Evolutionary conservation across 2,329 filamentous ascomycete genomes (phyloP), one percentile per base, ranked within the genome.

Genomic region (Xylariaceae sp.): DNA sequence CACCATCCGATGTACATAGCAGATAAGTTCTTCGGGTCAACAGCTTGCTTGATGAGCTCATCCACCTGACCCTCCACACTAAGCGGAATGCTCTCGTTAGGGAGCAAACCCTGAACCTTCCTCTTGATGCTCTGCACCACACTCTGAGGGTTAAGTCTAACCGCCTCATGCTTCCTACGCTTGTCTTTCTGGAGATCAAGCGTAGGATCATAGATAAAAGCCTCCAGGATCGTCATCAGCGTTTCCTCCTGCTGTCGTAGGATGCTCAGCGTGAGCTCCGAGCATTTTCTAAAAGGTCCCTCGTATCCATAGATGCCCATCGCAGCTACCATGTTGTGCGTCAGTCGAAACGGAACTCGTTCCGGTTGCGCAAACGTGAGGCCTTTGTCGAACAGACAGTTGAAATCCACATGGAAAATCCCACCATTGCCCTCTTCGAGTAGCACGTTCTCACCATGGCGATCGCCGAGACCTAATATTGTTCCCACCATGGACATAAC

Each of bases 401-500:
- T 99, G 79, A 99, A 99, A 73, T 99, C 94, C 43, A 99, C 95
- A 71, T 99, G 94, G 71, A 99, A 89, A 2, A 95, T 85, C 48
- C 92, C 92, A 42, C 95, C 94, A 60, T 91, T 95, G 53, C 88
- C 87, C 74, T 97, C 90, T 70, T 97, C 91, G 30, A 99, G 84
- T 29, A 96, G 82, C 51, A 99, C 89, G 71, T 99, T 99, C 71
- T 99, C 94, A 54, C 92, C 92, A 72, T 99, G 94, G 3, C 94
- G 86, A 71, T 99, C 94, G 37, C 94, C 94, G 0, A 99, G 78
- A 0, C 88, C 94, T 4, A 99, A 80, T 46, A 97, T 92, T 53
- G 95, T 95, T 47, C 94, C 94, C 4, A 96, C 90, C 83, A 99
- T 99, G n/a, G 91, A 96, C 92, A 99, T 99, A 61, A 99, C 94